Percentiles rank a stretch among this genome's conserved stretches.
Conservation (phyloP, 2,329 filamentous ascomycete species). For the Alternaria postmessia region DNA sequence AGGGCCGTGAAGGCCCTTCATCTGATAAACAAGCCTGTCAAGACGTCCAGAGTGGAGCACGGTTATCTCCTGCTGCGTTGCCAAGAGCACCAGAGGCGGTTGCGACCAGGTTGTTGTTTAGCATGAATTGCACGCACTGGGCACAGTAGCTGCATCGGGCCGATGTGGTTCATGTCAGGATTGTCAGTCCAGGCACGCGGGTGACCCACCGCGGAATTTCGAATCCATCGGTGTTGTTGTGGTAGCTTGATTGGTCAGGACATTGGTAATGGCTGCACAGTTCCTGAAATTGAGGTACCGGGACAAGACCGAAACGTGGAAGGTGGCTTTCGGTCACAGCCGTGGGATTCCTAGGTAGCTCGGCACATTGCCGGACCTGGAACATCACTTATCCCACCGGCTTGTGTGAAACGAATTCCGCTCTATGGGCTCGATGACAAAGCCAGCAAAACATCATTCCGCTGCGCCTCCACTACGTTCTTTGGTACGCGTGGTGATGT, state of each 20-base stretch:
- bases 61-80: slow-evolving; percentile 11
- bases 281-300: slow-evolving; percentile 10
- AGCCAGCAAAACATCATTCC: background rate
- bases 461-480: background rate
- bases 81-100: slow-evolving; percentile 18
- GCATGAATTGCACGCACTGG: slow-evolving; percentile 17
- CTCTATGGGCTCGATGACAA: background rate
- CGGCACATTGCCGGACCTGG: slow-evolving; percentile 3
- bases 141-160: slow-evolving; percentile 15
- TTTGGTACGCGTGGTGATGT: background rate
- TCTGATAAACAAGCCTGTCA: slow-evolving; percentile 8
- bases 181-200: slow-evolving; percentile 13
- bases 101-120: slow-evolving; percentile 7
- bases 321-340: slow-evolving; percentile 6
- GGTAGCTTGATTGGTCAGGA: slow-evolving; percentile 6
- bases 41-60: slow-evolving; percentile 10
- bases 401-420: background rate
- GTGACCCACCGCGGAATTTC: slow-evolving; percentile 6
- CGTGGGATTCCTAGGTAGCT: background rate
- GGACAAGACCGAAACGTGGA: slow-evolving; percentile 8
- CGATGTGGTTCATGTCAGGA: slow-evolving; percentile 18
- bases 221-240: slow-evolving; percentile 1
- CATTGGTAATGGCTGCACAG: background rate
- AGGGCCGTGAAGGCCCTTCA: slow-evolving; percentile 9
- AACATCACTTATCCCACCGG: background rate